Base-by-base conservation (phyloP, 2,329 filamentous ascomycete genomes). In the Sporothrix brasiliensis region DNA sequence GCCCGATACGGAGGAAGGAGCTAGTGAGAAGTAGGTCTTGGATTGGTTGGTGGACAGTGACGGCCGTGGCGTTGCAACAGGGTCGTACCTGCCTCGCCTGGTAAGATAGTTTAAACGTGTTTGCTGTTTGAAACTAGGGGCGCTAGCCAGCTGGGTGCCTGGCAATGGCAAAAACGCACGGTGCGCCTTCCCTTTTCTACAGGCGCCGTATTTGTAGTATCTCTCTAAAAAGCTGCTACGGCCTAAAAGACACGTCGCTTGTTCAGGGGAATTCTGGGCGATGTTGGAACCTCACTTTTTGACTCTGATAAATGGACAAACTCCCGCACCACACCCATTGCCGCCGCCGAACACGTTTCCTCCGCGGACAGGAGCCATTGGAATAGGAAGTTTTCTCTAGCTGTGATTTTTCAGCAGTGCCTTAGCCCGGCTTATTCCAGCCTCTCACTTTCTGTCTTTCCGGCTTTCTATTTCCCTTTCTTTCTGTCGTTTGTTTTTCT, bases 231-330 rank as follows among this genome's bases (percentile, higher is more conserved):
- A 27, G 14, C 68, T 60, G 50, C 53, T 14, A 6, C 54, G 54
- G 60, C 68, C 53, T 69, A 70, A 65, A 71, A 70, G 72, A 71
- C 72, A 73, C 72, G 72, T 73, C 70, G 72, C 70, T 72, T 68
- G 69, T 71, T 68, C 47, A 47, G 30, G 39, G 34, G 21, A 16
- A n/a, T 68, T 58, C 53, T 27, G 41, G 27, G 39, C n/a, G n/a
- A 58, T 68, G 58, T 53, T 68, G 66, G 66, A 68, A 68, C 66
- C 66, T 68, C 66, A 58, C 21, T 41, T 58, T 24, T 16, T 30
- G 65, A 54, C 52, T 30, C 21, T n/a, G 30, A 68, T 39, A 63
- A 30, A 52, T 52, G 19, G 27, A 61, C 44, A 69, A 44, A 54
- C 30, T 39, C 34, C 68, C 50, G 60, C 49, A 67, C 6, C 49